Percentiles rank a stretch among this genome's conserved stretches.
Conservation (phyloP, 257 asterid species). For the Rauvolfia tetraphylla region DNA sequence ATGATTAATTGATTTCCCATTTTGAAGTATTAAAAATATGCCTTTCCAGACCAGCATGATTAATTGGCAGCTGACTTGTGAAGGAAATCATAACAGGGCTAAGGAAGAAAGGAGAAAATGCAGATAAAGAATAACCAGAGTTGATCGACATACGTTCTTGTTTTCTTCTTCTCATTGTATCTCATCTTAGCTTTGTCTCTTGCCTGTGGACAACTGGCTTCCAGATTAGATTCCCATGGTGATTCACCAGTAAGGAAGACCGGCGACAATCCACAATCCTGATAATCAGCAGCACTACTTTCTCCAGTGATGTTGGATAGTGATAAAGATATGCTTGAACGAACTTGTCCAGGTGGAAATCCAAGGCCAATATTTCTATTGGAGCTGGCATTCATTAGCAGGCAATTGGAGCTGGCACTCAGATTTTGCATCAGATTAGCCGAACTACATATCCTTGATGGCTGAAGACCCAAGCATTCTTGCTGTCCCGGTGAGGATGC, state of each 20-base stretch:
- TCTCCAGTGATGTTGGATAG: constrained; percentile 58
- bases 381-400: constrained; percentile 47
- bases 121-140: not conserved
- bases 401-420: constrained; percentile 27
- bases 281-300: constrained; percentile 53
- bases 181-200: constrained; percentile 86
- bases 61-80: not conserved
- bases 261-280: constrained; percentile 63
- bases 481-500: constrained; percentile 51
- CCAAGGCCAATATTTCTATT: constrained; percentile 35
- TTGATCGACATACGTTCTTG: constrained; percentile 47
- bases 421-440: constrained; percentile 40
- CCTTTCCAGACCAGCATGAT: not conserved
- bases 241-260: constrained; percentile 46
- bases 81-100: no score
- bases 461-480: constrained; percentile 43
- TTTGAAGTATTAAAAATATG: not conserved
- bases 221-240: constrained; percentile 56
- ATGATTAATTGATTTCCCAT: no score
- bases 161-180: constrained; percentile 80
- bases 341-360: constrained; percentile 45
- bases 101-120: not conserved
- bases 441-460: constrained; percentile 31
- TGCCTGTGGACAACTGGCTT: constrained; percentile 50
- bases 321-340: constrained; percentile 42